phyloP scores from a whole-genome alignment of 495 filamentous ascomycete genomes.

The Viridothelium virens region DNA sequence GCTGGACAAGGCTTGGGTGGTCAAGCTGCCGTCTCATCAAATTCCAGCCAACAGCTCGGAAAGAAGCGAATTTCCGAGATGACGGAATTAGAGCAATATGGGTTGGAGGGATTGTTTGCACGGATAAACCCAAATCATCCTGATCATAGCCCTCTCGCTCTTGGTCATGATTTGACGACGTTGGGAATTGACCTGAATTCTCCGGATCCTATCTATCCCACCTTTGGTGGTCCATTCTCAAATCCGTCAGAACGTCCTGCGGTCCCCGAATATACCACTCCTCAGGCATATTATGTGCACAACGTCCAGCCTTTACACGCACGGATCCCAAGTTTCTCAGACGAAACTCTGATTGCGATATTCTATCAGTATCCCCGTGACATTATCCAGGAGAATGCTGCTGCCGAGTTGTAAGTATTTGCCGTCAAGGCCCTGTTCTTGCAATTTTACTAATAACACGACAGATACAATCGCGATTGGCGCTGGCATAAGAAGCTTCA shows the following conservation, averaged over 20 bases:
- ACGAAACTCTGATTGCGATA: conserved; percentile 88
- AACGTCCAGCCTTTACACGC: conserved; percentile 75
- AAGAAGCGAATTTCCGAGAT: conserved; percentile 62
- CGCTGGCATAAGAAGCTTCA: conserved; percentile 83
- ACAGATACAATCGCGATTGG: conserved; percentile 58
- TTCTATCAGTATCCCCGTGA: conserved; percentile 87
- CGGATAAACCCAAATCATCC: conserved; percentile 26
- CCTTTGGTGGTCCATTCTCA: conserved; percentile 63
- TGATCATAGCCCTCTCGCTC: conserved; percentile 68
- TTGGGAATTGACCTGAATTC: conserved; percentile 72
- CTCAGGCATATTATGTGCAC: conserved; percentile 76
- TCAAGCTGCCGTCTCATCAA: conserved; percentile 39
- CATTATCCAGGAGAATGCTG: conserved; percentile 75
- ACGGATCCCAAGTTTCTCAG: conserved; percentile 73
- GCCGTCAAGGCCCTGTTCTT: not conserved
- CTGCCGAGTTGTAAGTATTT: conserved; percentile 61
- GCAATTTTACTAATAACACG: not conserved
- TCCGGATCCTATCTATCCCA: conserved; percentile 53
- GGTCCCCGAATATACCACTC: conserved; percentile 69
- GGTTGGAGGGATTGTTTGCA: conserved; percentile 67
- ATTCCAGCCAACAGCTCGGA: conserved; percentile 38
- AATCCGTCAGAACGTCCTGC: conserved; percentile 48
- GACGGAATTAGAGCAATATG: conserved; percentile 72
- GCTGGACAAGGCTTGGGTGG: conserved; percentile 37
- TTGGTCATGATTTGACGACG: conserved; percentile 68